Evolutionary conservation across 306 rosid genomes (phyloP), one percentile per base, ranked within the genome.

Genomic region (Sindora glabra): DNA sequence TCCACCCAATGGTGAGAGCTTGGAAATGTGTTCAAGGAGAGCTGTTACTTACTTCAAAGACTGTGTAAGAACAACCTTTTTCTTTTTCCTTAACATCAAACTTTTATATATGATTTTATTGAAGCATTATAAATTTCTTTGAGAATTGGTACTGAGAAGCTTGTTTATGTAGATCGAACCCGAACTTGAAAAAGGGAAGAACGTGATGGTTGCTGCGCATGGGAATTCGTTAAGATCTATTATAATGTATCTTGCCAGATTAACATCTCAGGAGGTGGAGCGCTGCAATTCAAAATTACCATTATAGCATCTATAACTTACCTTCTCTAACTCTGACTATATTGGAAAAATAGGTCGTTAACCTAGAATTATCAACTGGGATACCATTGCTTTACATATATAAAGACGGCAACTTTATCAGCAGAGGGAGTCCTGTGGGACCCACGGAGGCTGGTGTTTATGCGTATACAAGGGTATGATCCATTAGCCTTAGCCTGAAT

Each of bases 151-250:
- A 25, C 19, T 52, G 30, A 73, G 32, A 64, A 61, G 23, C 62
- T 39, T 67, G 48, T 29, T 11, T 33, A n/a, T 80, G 77, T 73
- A 89, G 96, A 86, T 92, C 54, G 90, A 81, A 64, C 94, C 95
- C 46, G 85, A 89, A 42, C 94, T 92, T 54, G 68, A 67, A 55
- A 79, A 88, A 16, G 99, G 99, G 69, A 86, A 82, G 74, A 83
- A 89, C 39, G 95, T 92, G 59, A 78, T 92, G 99, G 84, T 92
- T 64, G 96, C 99, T 21, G 96, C 99, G 22, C 99, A 92, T 64
- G 99, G 86, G 74, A 92, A 92, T 68, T 92, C 96, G 42, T 65
- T 89, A 74, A 81, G 99, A 67, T 92, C 99, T 69, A 86, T 92
- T 44, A 89, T 92, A 25, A 92, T 89, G 99, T 92, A 92, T 71